phyloP scores from a whole-genome alignment of 2,329 filamentous ascomycete genomes.

The Ophiocordyceps camponoti-leonardi region DNA sequence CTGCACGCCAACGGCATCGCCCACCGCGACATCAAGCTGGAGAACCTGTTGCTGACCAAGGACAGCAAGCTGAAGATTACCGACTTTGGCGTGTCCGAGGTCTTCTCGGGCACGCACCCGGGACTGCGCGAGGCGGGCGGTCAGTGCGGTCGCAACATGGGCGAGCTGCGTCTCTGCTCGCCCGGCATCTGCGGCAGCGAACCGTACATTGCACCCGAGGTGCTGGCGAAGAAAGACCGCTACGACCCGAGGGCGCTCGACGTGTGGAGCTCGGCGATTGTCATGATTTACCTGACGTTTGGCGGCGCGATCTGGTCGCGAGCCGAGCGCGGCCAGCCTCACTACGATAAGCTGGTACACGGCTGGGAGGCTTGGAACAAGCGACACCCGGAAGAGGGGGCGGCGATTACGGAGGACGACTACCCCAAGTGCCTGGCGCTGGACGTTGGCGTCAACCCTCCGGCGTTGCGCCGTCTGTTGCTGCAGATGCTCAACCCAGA shows the following conservation, averaged over 20 bases:
- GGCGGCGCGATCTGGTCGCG: slow-evolving; percentile 58
- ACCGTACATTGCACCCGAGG: slow-evolving; percentile 78
- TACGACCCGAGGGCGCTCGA: slow-evolving; percentile 67
- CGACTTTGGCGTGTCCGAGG: slow-evolving; percentile 79
- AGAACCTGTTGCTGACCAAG: slow-evolving; percentile 65
- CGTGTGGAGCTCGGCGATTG: slow-evolving; percentile 72
- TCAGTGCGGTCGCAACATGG: slow-evolving; percentile 58
- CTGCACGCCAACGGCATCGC: slow-evolving; percentile 73
- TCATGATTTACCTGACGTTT: slow-evolving; percentile 63
- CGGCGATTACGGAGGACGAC: slow-evolving; percentile 33
- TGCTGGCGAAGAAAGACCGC: slow-evolving; percentile 46
- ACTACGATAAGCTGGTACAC: slow-evolving; percentile 46
- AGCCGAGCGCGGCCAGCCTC: slow-evolving; percentile 36
- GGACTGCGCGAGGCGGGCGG: slow-evolving; percentile 57
- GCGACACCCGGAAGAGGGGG: slow-evolving; percentile 26
- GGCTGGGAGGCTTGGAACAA: slow-evolving; percentile 54
- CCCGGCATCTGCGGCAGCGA: slow-evolving; percentile 73
- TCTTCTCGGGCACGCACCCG: slow-evolving; percentile 69
- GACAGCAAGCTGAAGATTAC: slow-evolving; percentile 79
- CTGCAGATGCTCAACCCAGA: slow-evolving; percentile 72
- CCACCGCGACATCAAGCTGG: slow-evolving; percentile 80
- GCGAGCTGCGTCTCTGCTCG: slow-evolving; percentile 50
- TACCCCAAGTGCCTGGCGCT: slow-evolving; percentile 50
- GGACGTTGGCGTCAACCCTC: slow-evolving; percentile 47
- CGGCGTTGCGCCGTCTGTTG: slow-evolving; percentile 51